A percentile compares a stretch with the other conserved stretches of the same genome.
These are phyloP conservation scores for Gaillardinia entomophila DNA, from an alignment of 805 yeast genomes.

Conservation along the genomic window DNA sequence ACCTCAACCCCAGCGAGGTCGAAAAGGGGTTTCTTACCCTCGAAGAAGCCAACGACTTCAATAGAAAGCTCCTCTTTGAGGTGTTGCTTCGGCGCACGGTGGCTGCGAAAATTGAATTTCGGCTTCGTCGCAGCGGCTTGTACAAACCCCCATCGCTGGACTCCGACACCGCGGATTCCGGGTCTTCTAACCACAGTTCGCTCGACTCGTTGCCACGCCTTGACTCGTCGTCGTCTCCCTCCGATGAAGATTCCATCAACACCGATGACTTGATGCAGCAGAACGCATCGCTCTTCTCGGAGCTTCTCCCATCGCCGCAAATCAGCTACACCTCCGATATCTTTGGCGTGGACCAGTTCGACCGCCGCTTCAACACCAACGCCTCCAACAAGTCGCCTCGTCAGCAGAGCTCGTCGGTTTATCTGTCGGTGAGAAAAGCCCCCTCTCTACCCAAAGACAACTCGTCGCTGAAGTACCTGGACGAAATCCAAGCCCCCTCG, in stretches of 20 bases:
- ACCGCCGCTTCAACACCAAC: neutral
- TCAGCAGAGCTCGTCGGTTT: neutral
- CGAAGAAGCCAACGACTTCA: slow-evolving; percentile 21
- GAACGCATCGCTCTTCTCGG: slow-evolving; percentile 26
- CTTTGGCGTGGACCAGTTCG: slow-evolving; percentile 13
- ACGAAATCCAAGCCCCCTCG: too few species aligned
- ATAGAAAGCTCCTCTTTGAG: slow-evolving; percentile 29
- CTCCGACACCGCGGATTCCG: slow-evolving; percentile 1
- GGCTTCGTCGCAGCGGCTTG: slow-evolving; percentile 11
- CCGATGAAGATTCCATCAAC: slow-evolving; percentile 16
- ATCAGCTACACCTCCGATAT: slow-evolving; percentile 25
- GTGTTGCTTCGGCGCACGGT: slow-evolving; percentile 34
- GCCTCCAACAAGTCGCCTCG: neutral
- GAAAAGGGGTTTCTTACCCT: slow-evolving; percentile 14
- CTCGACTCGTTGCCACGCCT: neutral
- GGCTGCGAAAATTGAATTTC: slow-evolving; percentile 35
- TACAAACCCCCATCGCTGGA: neutral
- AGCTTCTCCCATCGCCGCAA: slow-evolving; percentile 35
- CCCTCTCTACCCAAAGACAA: neutral
- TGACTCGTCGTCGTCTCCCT: slow-evolving; percentile 1
- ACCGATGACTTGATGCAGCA: slow-evolving; percentile 26
- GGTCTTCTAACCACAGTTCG: neutral
- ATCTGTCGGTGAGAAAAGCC: neutral
- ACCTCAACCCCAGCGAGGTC: slow-evolving; percentile 23
- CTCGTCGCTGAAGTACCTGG: slow-evolving; percentile 1